phyloP scores from a whole-genome alignment of 768 basidiomycete species.

The Hebeloma cylindrosporum region DNA sequence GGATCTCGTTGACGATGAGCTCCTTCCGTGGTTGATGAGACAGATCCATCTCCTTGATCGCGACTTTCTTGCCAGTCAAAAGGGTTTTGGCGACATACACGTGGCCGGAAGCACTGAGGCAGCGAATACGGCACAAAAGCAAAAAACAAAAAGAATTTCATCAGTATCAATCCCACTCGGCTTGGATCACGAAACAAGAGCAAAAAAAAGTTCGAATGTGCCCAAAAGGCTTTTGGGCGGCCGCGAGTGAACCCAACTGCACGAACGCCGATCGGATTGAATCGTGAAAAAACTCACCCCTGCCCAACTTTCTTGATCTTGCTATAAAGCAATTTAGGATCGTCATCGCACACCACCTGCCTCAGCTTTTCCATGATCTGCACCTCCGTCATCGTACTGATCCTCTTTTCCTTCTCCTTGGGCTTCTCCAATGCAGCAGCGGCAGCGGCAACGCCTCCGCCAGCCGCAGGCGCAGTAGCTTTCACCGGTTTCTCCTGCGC shows the following conservation, averaged over 20 bases:
- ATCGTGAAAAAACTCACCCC: constrained; percentile 71
- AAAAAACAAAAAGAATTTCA: constrained; percentile 9
- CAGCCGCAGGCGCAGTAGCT: constrained; percentile 29
- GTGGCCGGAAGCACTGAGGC: constrained; percentile 88
- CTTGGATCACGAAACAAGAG: constrained; percentile 1
- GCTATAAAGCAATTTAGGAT: constrained; percentile 87
- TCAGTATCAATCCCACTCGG: constrained; percentile 18
- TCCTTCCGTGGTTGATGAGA: constrained; percentile 95
- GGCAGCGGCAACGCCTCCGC: constrained; percentile 56
- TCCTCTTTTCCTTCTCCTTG: constrained; percentile 86
- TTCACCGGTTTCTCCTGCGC: constrained; percentile 48
- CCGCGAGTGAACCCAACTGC: no score
- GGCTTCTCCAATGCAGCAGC: constrained; percentile 75
- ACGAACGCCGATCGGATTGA: no score
- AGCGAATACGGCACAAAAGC: neutral
- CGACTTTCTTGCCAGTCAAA: constrained; percentile 82
- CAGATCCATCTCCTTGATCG: constrained; percentile 98
- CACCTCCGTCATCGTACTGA: constrained; percentile 94
- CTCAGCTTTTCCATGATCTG: constrained; percentile 98
- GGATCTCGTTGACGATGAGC: constrained; percentile 95
- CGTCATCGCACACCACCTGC: constrained; percentile 81
- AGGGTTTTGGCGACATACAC: constrained; percentile 96
- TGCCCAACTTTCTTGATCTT: constrained; percentile 99
- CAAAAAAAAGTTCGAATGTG: constrained; percentile 1
- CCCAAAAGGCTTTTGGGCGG: no score